Percentiles rank a stretch among this genome's conserved stretches.
Conservation (phyloP, 1,284 basidiomycete species). For the Marasmius tenuissimus region DNA sequence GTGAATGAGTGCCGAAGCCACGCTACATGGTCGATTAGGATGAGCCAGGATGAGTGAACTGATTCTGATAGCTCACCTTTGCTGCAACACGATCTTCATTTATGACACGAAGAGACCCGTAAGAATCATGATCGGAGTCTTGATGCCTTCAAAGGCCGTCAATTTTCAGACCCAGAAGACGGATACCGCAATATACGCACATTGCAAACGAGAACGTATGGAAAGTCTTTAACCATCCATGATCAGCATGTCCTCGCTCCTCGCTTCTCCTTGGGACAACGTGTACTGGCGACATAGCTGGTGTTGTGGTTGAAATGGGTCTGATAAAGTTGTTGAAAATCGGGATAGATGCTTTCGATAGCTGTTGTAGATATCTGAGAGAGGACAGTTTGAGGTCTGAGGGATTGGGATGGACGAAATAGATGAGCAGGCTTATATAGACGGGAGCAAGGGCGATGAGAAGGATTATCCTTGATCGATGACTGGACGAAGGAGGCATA, state of each 20-base stretch:
- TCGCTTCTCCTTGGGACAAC: slow-evolving; percentile 10
- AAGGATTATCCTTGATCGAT: slow-evolving; percentile 25
- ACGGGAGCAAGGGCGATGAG: slow-evolving; percentile 36
- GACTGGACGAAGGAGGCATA: slow-evolving; percentile 16
- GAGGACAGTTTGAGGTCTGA: slow-evolving; percentile 14
- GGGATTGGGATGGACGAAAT: slow-evolving; percentile 21
- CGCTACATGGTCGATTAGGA: slow-evolving; percentile 31
- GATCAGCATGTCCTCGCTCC: slow-evolving; percentile 79
- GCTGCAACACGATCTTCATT: slow-evolving; percentile 90
- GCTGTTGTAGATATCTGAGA: background rate
- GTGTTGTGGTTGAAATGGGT: background rate
- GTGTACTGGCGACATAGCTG: slow-evolving; percentile 7
- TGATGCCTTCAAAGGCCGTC: slow-evolving; percentile 51
- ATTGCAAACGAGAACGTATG: slow-evolving; percentile 84
- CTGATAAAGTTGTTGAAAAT: background rate
- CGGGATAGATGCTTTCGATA: background rate
- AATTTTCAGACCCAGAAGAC: background rate
- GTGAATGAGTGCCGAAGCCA: slow-evolving; percentile 87
- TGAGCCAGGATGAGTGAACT: background rate
- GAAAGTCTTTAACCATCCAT: slow-evolving; percentile 91
- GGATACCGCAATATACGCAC: slow-evolving; percentile 38
- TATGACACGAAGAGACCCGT: slow-evolving; percentile 70
- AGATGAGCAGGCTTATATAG: slow-evolving; percentile 39
- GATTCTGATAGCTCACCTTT: slow-evolving; percentile 2
- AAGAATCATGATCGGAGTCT: slow-evolving; percentile 54